Evolutionary conservation across 2,329 filamentous ascomycete genomes (phyloP).

Genomic region (Microthyrium microscopicum): DNA sequence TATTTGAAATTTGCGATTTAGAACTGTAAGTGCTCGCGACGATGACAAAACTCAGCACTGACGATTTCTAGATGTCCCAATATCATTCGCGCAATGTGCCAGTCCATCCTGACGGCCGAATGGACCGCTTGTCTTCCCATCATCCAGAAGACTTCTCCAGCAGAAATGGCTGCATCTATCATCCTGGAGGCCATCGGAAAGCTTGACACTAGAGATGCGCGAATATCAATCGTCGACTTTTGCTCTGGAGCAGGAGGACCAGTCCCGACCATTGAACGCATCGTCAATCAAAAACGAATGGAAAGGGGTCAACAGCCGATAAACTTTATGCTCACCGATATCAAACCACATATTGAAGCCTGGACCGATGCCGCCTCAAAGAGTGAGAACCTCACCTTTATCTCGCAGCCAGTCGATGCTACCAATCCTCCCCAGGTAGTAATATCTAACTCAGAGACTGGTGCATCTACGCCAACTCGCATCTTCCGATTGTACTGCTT

Average conservation of each 20-base stretch:
- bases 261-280: conserved; percentile 19
- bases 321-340: conserved; percentile 23
- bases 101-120: conserved; percentile 45
- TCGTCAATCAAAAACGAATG: conserved; percentile 15
- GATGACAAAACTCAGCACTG: background rate
- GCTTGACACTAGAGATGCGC: conserved; percentile 26
- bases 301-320: conserved; percentile 13
- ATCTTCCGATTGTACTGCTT: conserved; percentile 57
- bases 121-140: conserved; percentile 46
- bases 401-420: conserved; percentile 48
- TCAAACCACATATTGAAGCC: conserved; percentile 21
- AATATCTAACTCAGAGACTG: conserved; percentile 26
- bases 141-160: conserved; percentile 40
- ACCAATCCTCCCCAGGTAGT: conserved; percentile 32
- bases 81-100: conserved; percentile 46
- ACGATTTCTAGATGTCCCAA: conserved; percentile 40
- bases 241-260: conserved; percentile 50
- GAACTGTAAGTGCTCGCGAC: conserved; percentile 1
- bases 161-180: conserved; percentile 40
- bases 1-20: conserved; percentile 8
- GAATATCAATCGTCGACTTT: conserved; percentile 57
- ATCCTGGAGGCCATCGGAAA: conserved; percentile 27
- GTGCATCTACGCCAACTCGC: conserved; percentile 10
- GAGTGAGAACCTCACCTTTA: conserved; percentile 41
- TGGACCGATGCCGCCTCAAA: conserved; percentile 19